phyloP scores from a whole-genome alignment of 2,329 filamentous ascomycete genomes.

The Curvularia lunata region DNA sequence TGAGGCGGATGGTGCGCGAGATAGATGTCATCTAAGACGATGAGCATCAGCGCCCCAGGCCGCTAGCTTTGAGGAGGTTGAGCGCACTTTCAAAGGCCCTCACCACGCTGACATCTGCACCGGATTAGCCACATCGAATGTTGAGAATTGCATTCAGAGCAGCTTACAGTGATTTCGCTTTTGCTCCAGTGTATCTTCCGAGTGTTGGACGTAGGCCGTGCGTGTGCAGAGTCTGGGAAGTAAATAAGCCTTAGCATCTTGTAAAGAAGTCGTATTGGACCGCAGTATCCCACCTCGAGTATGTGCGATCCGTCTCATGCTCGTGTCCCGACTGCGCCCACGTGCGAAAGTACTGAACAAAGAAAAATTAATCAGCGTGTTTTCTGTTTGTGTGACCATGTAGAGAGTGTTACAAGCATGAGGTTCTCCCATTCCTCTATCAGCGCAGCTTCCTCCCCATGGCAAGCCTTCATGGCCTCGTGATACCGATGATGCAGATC shows the following conservation, averaged over 20 bases:
- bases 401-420: slow-evolving; percentile 40
- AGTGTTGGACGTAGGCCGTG: slow-evolving; percentile 74
- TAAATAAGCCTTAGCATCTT: neutral
- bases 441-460: slow-evolving; percentile 68
- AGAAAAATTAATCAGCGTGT: slow-evolving; percentile 16
- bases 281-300: slow-evolving; percentile 67
- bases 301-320: slow-evolving; percentile 77
- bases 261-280: neutral
- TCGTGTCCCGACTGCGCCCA: slow-evolving; percentile 77
- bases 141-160: neutral
- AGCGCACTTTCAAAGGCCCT: slow-evolving; percentile 59
- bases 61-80: slow-evolving; percentile 47
- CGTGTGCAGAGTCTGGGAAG: slow-evolving; percentile 74
- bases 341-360: slow-evolving; percentile 72
- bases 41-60: slow-evolving; percentile 36
- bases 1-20: slow-evolving; percentile 22
- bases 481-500: slow-evolving; percentile 75
- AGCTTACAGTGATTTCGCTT: slow-evolving; percentile 81
- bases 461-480: slow-evolving; percentile 67
- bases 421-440: slow-evolving; percentile 68
- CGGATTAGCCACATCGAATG: slow-evolving; percentile 1
- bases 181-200: slow-evolving; percentile 72
- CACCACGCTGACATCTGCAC: slow-evolving; percentile 54
- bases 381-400: neutral
- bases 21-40: slow-evolving; percentile 32